A percentile compares a stretch with the other conserved stretches of the same genome.
These are phyloP conservation scores for Chytriomyces hyalinus DNA, from an alignment of 192 early-diverging fungal species.

Conservation along the genomic window DNA sequence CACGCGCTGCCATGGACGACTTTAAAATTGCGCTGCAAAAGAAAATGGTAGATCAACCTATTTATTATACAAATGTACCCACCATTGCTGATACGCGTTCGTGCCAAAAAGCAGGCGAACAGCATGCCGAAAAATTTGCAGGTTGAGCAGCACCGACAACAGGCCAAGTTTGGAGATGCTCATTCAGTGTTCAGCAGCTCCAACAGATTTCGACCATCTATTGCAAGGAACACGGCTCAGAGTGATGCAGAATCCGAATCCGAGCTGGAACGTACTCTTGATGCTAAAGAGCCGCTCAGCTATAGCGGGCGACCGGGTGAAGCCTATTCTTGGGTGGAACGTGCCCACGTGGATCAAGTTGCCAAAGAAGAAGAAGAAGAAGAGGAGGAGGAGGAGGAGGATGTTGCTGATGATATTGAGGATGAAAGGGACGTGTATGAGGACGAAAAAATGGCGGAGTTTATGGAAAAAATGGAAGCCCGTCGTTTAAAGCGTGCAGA, in stretches of 20 bases:
- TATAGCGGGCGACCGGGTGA: background rate
- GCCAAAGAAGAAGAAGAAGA: background rate
- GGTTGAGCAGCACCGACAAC: too few relatives aligned
- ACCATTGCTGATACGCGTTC: background rate
- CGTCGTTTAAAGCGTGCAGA: conserved; percentile 2
- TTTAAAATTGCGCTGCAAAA: conserved; percentile 9
- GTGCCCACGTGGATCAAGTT: conserved; percentile 21
- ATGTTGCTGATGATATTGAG: background rate
- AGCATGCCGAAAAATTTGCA: background rate
- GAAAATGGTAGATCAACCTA: background rate
- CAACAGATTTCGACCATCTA: too few relatives aligned
- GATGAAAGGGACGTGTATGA: too few relatives aligned
- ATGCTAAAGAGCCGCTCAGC: conserved; percentile 9
- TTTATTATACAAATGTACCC: background rate
- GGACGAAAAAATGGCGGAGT: too few relatives aligned
- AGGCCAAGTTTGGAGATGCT: too few relatives aligned
- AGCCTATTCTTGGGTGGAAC: conserved; percentile 26
- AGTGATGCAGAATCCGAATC: background rate
- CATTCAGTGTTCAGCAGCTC: too few relatives aligned
- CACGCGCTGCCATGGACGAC: conserved; percentile 18
- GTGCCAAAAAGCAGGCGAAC: background rate
- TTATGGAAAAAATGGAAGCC: background rate
- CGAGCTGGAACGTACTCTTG: conserved; percentile 22
- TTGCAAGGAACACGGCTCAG: background rate
- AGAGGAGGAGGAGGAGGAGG: background rate